A percentile compares a stretch with the other conserved stretches of the same genome.
Evolutionary conservation across 2,329 filamentous ascomycete species (phyloP).

Genomic region (Aureobasidium sp.): DNA sequence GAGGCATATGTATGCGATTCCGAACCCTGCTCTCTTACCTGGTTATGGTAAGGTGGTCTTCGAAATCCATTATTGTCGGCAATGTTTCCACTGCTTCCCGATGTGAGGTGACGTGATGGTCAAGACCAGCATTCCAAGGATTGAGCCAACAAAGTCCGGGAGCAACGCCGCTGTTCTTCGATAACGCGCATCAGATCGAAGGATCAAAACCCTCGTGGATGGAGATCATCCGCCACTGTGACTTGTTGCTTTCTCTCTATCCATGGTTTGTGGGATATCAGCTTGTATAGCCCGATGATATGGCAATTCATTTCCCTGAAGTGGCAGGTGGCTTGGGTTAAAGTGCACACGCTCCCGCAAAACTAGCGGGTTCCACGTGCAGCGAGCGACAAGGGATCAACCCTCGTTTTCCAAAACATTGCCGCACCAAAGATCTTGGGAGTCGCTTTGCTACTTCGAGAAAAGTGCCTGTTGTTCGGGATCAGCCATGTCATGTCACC

Average conservation of each 20-base stretch:
- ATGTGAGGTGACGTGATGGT: constrained; percentile 10
- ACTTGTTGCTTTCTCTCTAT: not conserved
- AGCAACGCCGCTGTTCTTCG: not conserved
- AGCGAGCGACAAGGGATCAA: not conserved
- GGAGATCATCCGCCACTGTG: not conserved
- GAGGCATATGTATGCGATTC: not conserved
- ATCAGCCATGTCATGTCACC: constrained; percentile 1
- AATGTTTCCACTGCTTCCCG: not conserved
- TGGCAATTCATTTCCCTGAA: constrained; percentile 11
- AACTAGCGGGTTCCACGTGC: constrained; percentile 5
- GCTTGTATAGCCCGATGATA: not conserved
- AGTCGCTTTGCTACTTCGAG: constrained; percentile 11
- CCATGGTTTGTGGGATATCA: constrained; percentile 7
- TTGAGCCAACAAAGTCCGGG: not conserved
- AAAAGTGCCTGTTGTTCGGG: not conserved
- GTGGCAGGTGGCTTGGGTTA: constrained; percentile 10
- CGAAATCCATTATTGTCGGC: not conserved
- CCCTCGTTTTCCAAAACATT: not conserved
- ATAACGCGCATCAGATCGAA: not conserved
- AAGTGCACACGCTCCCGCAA: constrained; percentile 9
- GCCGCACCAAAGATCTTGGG: constrained; percentile 4
- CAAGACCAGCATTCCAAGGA: not conserved
- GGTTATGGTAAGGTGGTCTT: not conserved
- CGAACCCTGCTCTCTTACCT: not conserved
- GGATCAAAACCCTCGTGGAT: not conserved